Evolutionary conservation across 768 basidiomycete genomes (phyloP), one percentile per base, ranked within the genome.

Genomic region (Naganishia kalamii): DNA sequence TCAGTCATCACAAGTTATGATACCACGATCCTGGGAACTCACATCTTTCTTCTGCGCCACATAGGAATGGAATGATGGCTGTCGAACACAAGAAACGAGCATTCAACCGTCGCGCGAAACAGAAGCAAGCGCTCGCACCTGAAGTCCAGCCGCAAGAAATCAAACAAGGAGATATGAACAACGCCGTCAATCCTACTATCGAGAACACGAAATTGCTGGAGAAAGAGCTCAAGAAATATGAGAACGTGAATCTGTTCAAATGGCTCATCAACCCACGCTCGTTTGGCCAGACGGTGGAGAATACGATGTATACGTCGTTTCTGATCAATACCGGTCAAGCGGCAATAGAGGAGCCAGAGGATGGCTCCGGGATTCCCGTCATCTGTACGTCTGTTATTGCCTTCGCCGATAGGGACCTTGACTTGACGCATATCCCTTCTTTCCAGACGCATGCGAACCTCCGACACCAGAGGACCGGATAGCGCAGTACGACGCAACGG

Each of bases 251-350:
- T 52, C 77, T 96, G 30, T 97, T 97, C 80, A 79, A 82, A 66
- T 88, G 97, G 72, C 82, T 97, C 60, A 81, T 96, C 68, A 94
- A 99, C 74, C 96, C 96, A 13, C 78, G 87, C 30, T 86, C 88
- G 71, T 99, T 90, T 73, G 88, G 87, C 0, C 94, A 99, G 74
- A 90, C 89, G 0, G 91, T 98, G 15, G 96, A 99, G 79, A 99
- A 99, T 75, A 81, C 94, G 25, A 98, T 99, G 76, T 92, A 96
- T 73, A 82, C 94, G 1, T 91, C 90, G 0, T 98, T 99, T 80
- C 82, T 96, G 67, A 88, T 96, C 49, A 84, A 88, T 32, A 89
- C 93, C 68, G 91, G 88, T 2, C 84, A 67, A 50, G 78, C 73
- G 0, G 72, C 72, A 11, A 70, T 79, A 21, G 60, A 66, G 3